A percentile compares a stretch with the other conserved stretches of the same genome.
Conservation (phyloP, 2,329 filamentous ascomycete genomes). For the Fonsecaea monophora region DNA sequence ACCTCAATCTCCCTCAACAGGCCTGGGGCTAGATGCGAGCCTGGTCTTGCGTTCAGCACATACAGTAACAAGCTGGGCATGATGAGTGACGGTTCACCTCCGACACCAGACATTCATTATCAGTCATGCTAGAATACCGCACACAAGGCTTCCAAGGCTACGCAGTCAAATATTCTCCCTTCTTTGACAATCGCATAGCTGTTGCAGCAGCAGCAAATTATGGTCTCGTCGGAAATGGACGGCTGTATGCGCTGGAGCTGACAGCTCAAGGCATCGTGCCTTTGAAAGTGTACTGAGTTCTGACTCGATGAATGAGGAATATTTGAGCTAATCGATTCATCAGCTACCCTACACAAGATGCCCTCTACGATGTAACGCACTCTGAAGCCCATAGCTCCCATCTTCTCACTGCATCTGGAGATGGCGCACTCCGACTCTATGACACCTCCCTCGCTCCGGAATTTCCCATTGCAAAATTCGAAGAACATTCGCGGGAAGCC, state of each 20-base stretch:
- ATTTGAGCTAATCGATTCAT: constrained; percentile 10
- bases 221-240: constrained; percentile 94
- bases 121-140: constrained; percentile 86
- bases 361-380: constrained; percentile 93
- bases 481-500: constrained; percentile 91
- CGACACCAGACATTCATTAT: background rate
- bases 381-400: constrained; percentile 97
- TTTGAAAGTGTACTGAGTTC: constrained; percentile 72
- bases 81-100: constrained; percentile 21
- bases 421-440: constrained; percentile 94
- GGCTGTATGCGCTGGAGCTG: constrained; percentile 81
- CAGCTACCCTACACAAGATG: constrained; percentile 96
- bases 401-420: constrained; percentile 84
- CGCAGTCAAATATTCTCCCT: constrained; percentile 97
- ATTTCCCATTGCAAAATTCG: constrained; percentile 89
- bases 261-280: constrained; percentile 82
- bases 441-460: constrained; percentile 75
- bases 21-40: background rate
- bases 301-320: constrained; percentile 1
- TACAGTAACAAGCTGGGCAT: constrained; percentile 1
- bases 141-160: constrained; percentile 96
- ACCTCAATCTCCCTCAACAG: background rate
- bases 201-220: constrained; percentile 93
- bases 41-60: background rate
- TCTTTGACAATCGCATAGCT: constrained; percentile 92